A percentile compares a stretch with the other conserved stretches of the same genome.
phyloP scores from a whole-genome alignment of 768 basidiomycete genomes.

The Dioszegia crocea region DNA sequence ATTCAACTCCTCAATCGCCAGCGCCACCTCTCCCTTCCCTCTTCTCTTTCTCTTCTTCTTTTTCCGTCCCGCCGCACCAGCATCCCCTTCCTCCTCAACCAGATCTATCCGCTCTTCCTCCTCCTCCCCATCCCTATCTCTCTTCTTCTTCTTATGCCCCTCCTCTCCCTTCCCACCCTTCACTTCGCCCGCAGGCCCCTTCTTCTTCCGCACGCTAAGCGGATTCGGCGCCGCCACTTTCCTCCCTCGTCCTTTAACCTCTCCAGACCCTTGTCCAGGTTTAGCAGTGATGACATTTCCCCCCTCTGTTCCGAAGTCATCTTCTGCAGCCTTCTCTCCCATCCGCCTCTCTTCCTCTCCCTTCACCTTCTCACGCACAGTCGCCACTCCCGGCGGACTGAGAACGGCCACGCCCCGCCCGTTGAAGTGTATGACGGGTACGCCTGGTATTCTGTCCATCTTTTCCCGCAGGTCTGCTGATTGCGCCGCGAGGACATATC shows the following conservation, averaged over 20 bases:
- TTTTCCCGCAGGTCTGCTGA: slow-evolving; percentile 65
- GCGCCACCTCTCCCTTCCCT: slow-evolving; percentile 31
- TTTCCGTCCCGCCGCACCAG: slow-evolving; percentile 5
- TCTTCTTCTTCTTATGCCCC: not conserved
- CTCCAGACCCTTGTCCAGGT: slow-evolving; percentile 5
- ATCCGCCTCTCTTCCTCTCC: slow-evolving; percentile 61
- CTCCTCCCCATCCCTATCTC: slow-evolving; percentile 5
- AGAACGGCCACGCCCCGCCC: slow-evolving; percentile 81
- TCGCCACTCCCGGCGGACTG: slow-evolving; percentile 79
- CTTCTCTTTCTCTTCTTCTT: slow-evolving; percentile 38
- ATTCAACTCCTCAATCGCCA: slow-evolving; percentile 30
- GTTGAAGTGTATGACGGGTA: slow-evolving; percentile 86
- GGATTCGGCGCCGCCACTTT: slow-evolving; percentile 87
- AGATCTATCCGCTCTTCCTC: slow-evolving; percentile 14
- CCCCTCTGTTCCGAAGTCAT: slow-evolving; percentile 20
- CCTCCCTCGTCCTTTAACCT: slow-evolving; percentile 27
- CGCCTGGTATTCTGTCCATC: slow-evolving; percentile 71
- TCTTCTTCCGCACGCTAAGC: slow-evolving; percentile 81
- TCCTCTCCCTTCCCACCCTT: not conserved
- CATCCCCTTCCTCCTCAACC: not conserved
- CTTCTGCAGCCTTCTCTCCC: slow-evolving; percentile 19
- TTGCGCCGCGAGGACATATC: slow-evolving; percentile 85
- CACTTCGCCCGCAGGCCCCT: not conserved
- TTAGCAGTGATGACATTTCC: slow-evolving; percentile 24
- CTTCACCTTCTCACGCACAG: slow-evolving; percentile 63